Conservation (phyloP, 768 basidiomycete species). For the Suillus fuscotomentosus region DNA sequence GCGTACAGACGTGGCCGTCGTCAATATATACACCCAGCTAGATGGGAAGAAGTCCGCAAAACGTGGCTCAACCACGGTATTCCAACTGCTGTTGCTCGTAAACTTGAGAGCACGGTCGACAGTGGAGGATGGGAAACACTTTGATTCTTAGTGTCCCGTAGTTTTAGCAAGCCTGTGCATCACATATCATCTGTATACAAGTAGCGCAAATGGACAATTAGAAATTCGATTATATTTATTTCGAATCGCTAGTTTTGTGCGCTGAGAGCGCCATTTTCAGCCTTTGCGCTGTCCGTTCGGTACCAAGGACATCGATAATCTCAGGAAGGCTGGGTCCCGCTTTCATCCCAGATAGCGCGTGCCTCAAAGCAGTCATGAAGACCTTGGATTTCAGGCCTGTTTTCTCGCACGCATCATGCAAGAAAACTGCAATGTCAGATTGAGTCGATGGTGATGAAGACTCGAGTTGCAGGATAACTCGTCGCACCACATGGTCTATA, state of each 20-base stretch:
- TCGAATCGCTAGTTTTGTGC: not conserved
- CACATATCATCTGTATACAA: not conserved
- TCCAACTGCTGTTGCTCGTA: constrained; percentile 86
- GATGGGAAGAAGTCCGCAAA: constrained; percentile 91
- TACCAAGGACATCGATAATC: constrained; percentile 38
- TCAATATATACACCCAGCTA: constrained; percentile 79
- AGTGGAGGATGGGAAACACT: constrained; percentile 93
- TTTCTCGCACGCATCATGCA: constrained; percentile 45
- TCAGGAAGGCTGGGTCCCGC: constrained; percentile 43
- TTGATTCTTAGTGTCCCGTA: constrained; percentile 27
- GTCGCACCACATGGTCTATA: constrained; percentile 2
- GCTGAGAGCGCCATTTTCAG: constrained; percentile 14
- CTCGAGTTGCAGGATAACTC: constrained; percentile 1
- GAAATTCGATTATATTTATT: not conserved
- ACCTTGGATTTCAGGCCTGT: constrained; percentile 42
- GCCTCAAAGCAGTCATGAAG: constrained; percentile 73
- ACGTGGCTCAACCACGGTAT: constrained; percentile 90
- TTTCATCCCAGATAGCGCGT: constrained; percentile 82
- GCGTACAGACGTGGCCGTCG: constrained; percentile 73
- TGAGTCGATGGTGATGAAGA: constrained; percentile 1
- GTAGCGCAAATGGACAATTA: not conserved
- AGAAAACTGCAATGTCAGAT: constrained; percentile 31
- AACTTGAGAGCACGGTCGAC: constrained; percentile 83
- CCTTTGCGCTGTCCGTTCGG: constrained; percentile 20
- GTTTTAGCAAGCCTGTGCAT: not conserved